Base-by-base conservation (phyloP, 2,329 filamentous ascomycete genomes). In the Thermothelomyces thermophilus region DNA sequence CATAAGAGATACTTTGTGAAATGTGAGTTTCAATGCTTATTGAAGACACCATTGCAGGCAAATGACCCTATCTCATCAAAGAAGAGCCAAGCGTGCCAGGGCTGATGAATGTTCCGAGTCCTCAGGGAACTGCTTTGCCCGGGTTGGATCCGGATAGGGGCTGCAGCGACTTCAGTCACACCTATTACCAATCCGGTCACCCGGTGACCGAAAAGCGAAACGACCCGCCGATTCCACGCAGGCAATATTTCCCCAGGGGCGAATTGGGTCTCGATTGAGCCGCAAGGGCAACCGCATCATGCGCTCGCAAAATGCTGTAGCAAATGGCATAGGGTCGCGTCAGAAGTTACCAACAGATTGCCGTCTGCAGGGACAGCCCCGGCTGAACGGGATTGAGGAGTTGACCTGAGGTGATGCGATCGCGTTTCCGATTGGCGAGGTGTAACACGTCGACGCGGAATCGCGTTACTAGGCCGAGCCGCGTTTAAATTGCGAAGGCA, bases 401-500 rank as follows among this genome's bases (percentile, higher is more conserved):
- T 11, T 47, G 44, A 47, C 35, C 40, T 41, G 48, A 40, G 48
- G 36, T 41, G 45, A 35, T 7, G 26, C 37, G 17, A 49, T 52
- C 52, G 54, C 56, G 52, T 48, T 26, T 37, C 39, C 51, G 47
- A 60, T 60, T 60, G 56, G 58, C 39, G 50, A 43, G 22, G 20
- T 28, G 30, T 34, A 39, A 56, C 56, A 58, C 55, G 55, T 54
- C 55, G 48, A 47, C 50, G 53, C 41, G 44, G 40, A 31, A 26
- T 45, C 45, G 51, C 24, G 46, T 47, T 37, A 51, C 53, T 42
- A 47, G 44, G 41, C 41, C 45, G 46, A 39, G 53, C 51, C 55
- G 57, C 53, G 52, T 51, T 31, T 14, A 35, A 40, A 58, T 60
- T 53, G 56, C 58, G 58, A 54, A 55, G 57, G 57, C 17, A n/a